Conservation (phyloP, 2,329 filamentous ascomycete genomes). For the Penicillium frequentans region DNA sequence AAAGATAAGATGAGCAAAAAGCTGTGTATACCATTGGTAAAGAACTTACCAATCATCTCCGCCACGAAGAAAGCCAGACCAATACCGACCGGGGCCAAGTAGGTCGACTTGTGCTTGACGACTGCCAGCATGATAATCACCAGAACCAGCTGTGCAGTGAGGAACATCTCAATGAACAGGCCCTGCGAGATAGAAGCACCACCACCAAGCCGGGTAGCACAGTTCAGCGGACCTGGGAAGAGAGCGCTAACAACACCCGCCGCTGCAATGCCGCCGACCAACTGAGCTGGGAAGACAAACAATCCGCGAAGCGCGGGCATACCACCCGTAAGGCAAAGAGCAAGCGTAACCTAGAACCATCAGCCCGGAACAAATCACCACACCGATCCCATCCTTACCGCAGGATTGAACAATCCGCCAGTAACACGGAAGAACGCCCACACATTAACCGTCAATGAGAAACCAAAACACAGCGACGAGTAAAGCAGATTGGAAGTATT, state of each 20-base stretch:
- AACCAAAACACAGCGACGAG: conserved; percentile 46
- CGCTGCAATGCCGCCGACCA: conserved; percentile 60
- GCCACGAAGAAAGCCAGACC: conserved; percentile 68
- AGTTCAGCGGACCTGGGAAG: conserved; percentile 58
- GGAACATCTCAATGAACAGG: conserved; percentile 66
- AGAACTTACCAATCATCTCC: conserved; percentile 47
- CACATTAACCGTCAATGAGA: conserved; percentile 53
- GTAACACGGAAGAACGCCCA: conserved; percentile 57
- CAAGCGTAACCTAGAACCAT: conserved; percentile 53
- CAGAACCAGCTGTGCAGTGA: conserved; percentile 64
- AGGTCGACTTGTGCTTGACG: conserved; percentile 73
- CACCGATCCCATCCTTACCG: conserved; percentile 30
- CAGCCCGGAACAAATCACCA: not conserved
- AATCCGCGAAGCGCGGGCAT: conserved; percentile 54
- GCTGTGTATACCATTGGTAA: not conserved
- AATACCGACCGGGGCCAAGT: conserved; percentile 69
- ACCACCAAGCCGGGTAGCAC: conserved; percentile 56
- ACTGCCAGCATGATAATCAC: conserved; percentile 69
- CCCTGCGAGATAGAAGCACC: conserved; percentile 57
- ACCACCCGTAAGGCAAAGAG: conserved; percentile 59
- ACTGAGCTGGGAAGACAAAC: conserved; percentile 57
- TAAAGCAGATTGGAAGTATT: conserved; percentile 43
- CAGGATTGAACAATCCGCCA: conserved; percentile 54
- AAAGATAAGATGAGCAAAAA: not conserved
- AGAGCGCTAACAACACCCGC: conserved; percentile 58